Percentiles rank a stretch among this genome's conserved stretches.
phyloP scores from a whole-genome alignment of 148 eudicot species.

The Persicaria tinctoria region DNA sequence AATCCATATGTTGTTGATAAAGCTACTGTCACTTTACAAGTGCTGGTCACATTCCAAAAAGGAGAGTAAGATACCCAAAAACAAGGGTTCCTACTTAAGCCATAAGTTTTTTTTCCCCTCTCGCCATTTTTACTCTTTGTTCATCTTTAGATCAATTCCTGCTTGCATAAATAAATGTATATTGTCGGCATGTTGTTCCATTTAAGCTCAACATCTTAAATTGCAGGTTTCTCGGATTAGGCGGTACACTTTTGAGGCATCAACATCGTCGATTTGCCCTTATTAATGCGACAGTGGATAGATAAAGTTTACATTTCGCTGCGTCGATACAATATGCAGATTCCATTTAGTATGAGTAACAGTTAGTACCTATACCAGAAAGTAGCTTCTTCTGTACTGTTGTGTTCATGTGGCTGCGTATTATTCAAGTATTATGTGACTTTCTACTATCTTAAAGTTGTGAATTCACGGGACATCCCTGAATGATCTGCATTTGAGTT shows the following conservation, averaged over 20 bases:
- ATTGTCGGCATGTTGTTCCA: constrained; percentile 1
- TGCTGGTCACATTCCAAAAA: constrained; percentile 5
- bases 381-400: neutral
- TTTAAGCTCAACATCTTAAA: neutral
- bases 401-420: constrained; percentile 12
- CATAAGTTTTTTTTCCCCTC: constrained; percentile 1
- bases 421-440: constrained; percentile 11
- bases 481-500: constrained; percentile 37
- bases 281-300: neutral
- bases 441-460: constrained; percentile 5
- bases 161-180: neutral
- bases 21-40: neutral
- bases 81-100: constrained; percentile 8
- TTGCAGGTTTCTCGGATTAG: constrained; percentile 1
- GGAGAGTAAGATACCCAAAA: neutral
- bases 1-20: too few relatives aligned
- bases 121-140: neutral
- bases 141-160: constrained; percentile 3
- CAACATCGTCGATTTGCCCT: neutral
- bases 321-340: neutral
- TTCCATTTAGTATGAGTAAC: constrained; percentile 9
- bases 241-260: neutral
- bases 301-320: neutral
- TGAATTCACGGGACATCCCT: constrained; percentile 55
- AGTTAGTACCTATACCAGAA: constrained; percentile 6